These are phyloP conservation scores for Phragmites australis DNA, from an alignment of 176 grass and related monocot species.

Conservation along the genomic window DNA sequence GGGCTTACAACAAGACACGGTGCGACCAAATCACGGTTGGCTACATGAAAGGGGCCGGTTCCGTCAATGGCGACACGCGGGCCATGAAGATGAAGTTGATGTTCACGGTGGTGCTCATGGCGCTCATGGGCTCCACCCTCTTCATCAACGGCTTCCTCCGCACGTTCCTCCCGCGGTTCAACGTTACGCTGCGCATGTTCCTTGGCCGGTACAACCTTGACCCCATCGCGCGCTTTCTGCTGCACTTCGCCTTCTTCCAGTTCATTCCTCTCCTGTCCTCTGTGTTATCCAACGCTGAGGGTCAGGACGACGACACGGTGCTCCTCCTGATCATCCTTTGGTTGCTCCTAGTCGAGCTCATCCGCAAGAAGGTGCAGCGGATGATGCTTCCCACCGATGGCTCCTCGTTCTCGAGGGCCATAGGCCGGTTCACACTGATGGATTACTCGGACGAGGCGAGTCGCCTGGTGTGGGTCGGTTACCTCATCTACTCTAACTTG, in stretches of 20 bases:
- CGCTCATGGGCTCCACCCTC: not conserved
- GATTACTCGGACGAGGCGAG: not conserved
- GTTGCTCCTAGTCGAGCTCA: slow-evolving; percentile 35
- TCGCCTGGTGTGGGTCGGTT: slow-evolving; percentile 2
- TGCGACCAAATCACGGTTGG: too few species aligned
- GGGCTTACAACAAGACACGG: not conserved
- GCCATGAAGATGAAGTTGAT: not conserved
- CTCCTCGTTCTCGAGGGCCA: not conserved
- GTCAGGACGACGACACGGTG: rapidly evolving
- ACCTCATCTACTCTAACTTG: slow-evolving; percentile 5
- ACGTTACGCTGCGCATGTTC: not conserved
- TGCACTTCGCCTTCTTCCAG: not conserved
- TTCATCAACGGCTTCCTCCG: not conserved
- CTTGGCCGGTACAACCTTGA: not conserved
- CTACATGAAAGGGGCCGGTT: too few species aligned
- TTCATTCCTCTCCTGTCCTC: slow-evolving; percentile 21
- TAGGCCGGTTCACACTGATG: not conserved
- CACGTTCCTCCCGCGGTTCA: not conserved
- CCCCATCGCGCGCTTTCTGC: not conserved
- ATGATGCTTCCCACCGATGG: not conserved
- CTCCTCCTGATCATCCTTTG: not conserved
- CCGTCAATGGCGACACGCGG: not conserved
- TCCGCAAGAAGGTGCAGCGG: slow-evolving; percentile 14
- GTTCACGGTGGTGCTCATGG: slow-evolving; percentile 21
- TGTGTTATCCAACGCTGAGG: not conserved